Percentiles rank a stretch among this genome's conserved stretches.
Evolutionary conservation across 129 eudicot genomes (phyloP).

Genomic region (Kitagawia praeruptora): DNA sequence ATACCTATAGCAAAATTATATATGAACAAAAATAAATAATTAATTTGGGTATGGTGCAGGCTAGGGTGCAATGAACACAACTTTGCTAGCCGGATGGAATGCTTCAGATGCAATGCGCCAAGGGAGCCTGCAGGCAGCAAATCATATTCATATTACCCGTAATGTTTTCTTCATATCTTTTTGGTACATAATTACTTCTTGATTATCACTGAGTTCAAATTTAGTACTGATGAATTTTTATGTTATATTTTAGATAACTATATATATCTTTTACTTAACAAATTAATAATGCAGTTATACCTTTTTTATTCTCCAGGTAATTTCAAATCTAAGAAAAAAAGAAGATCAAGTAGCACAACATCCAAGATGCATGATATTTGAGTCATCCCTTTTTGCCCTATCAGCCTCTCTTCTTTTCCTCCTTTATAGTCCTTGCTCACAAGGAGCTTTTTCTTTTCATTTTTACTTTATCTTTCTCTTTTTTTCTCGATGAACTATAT

Average conservation of each 20-base stretch:
- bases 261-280: no score
- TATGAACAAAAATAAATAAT: no score
- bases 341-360: slow-evolving; percentile 38
- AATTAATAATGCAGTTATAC: no score
- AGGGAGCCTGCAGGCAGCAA: slow-evolving; percentile 61
- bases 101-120: slow-evolving; percentile 94
- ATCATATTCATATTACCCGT: slow-evolving; percentile 29
- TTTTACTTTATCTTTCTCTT: neutral
- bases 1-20: neutral
- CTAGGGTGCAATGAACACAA: slow-evolving; percentile 92
- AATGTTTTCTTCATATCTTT: no score
- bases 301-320: slow-evolving; percentile 25
- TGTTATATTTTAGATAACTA: no score
- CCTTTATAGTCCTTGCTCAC: neutral
- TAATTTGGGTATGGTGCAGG: slow-evolving; percentile 27
- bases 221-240: no score
- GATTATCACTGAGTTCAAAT: no score
- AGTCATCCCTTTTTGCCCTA: slow-evolving; percentile 32
- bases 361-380: slow-evolving; percentile 12
- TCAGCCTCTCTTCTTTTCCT: neutral
- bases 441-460: neutral
- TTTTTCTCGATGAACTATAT: no score
- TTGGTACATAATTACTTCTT: no score
- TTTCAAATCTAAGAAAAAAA: slow-evolving; percentile 21
- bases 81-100: slow-evolving; percentile 94